Conservation (phyloP, 2,329 filamentous ascomycete genomes). For the Calycina herbarum region DNA sequence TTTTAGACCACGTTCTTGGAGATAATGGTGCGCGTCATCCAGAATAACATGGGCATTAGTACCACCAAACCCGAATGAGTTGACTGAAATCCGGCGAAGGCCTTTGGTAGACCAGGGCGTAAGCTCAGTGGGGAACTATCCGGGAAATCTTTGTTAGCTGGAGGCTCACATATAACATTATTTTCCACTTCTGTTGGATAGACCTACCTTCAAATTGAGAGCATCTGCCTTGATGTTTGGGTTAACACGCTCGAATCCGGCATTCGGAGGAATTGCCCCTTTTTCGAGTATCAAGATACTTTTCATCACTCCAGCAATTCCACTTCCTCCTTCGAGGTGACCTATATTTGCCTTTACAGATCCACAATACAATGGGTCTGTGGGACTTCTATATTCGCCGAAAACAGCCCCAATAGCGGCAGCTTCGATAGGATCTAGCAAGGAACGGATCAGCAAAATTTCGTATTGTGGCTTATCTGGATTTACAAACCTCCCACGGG, state of each 20-base stretch:
- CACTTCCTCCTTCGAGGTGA: constrained; percentile 39
- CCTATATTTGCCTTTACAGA: constrained; percentile 40
- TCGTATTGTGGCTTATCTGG: no score
- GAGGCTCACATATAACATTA: no score
- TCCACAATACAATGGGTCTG: constrained; percentile 20
- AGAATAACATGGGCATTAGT: constrained; percentile 6
- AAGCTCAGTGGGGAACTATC: constrained; percentile 14
- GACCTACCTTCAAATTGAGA: constrained; percentile 37
- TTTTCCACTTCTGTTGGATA: no score
- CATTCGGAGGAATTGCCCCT: constrained; percentile 43
- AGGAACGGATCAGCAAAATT: no score
- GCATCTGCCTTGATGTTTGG: constrained; percentile 28
- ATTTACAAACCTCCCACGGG: constrained; percentile 20
- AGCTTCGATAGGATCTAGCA: constrained; percentile 19
- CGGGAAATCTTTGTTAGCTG: no score
- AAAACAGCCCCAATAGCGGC: neutral
- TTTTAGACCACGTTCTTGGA: no score
- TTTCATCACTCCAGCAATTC: constrained; percentile 42
- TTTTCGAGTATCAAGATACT: constrained; percentile 42
- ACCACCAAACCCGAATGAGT: constrained; percentile 27
- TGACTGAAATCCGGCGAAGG: constrained; percentile 25
- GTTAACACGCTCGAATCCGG: constrained; percentile 42
- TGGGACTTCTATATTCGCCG: neutral
- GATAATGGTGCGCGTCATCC: constrained; percentile 31
- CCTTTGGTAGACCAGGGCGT: constrained; percentile 17